phyloP scores from a whole-genome alignment of 2,329 filamentous ascomycete genomes.

The Penicillium verrucosum region DNA sequence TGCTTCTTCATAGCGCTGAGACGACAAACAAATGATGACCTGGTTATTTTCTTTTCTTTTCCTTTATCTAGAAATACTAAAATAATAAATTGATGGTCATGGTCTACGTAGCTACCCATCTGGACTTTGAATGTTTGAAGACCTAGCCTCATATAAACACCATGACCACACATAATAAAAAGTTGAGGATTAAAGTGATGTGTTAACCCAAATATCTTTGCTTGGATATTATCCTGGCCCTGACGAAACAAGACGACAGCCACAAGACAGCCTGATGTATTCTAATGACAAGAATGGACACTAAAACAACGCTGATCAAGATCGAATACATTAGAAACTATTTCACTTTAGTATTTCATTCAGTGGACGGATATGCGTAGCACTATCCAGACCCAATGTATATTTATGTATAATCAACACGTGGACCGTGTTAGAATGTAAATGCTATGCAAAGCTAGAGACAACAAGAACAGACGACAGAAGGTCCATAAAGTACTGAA shows the following conservation, averaged over 20 bases:
- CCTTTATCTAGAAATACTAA: not conserved
- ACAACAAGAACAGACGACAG: not conserved
- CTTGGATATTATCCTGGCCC: not conserved
- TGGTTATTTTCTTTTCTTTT: conserved; percentile 9
- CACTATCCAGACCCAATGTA: not conserved
- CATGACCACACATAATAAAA: not conserved
- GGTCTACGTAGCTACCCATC: not conserved
- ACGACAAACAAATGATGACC: conserved; percentile 31
- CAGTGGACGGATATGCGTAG: not conserved
- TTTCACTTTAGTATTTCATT: not conserved
- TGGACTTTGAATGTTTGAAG: not conserved
- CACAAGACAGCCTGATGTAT: not conserved
- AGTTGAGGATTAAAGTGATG: not conserved
- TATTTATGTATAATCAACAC: conserved; percentile 3
- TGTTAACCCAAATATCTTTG: not conserved
- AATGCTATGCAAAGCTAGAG: conserved; percentile 12
- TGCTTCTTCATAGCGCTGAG: conserved; percentile 28
- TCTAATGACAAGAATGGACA: not conserved
- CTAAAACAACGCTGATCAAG: not conserved
- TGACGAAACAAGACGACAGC: not conserved
- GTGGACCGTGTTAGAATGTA: conserved; percentile 1
- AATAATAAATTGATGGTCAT: not conserved
- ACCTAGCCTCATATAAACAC: not conserved
- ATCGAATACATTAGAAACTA: not conserved
- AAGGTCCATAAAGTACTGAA: not conserved